Conservation (phyloP, 2,329 filamentous ascomycete species). For the Epichloe sp. region DNA sequence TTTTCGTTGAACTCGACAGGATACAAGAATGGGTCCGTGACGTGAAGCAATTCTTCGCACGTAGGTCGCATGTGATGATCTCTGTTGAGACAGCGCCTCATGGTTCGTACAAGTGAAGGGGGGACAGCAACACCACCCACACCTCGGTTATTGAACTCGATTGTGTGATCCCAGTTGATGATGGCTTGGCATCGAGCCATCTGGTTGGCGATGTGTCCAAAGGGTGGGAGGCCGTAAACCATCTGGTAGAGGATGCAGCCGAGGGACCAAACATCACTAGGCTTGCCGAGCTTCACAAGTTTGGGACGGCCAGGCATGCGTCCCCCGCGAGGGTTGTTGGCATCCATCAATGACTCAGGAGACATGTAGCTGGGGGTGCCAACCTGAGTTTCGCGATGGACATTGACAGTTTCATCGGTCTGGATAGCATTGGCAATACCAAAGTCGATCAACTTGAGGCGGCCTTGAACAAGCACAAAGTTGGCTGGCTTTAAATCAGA, state of each 20-base stretch:
- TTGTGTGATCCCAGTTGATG: conserved; percentile 61
- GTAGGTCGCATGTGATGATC: conserved; percentile 51
- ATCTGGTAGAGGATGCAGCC: conserved; percentile 97
- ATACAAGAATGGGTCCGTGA: conserved; percentile 50
- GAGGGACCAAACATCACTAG: conserved; percentile 89
- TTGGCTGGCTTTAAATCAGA: conserved; percentile 96
- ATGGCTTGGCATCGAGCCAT: conserved; percentile 80
- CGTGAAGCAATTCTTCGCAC: conserved; percentile 46
- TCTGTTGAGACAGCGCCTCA: conserved; percentile 49
- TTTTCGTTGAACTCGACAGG: conserved; percentile 43
- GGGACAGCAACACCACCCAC: conserved; percentile 53
- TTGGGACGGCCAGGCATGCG: conserved; percentile 39
- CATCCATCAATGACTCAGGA: conserved; percentile 83
- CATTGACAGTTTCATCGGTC: conserved; percentile 89
- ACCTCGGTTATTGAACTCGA: conserved; percentile 58
- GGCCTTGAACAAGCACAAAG: conserved; percentile 82
- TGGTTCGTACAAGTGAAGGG: conserved; percentile 42
- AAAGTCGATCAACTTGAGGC: conserved; percentile 93
- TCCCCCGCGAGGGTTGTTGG: conserved; percentile 50
- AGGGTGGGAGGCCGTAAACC: conserved; percentile 93
- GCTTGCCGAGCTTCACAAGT: conserved; percentile 90
- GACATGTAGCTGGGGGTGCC: conserved; percentile 98
- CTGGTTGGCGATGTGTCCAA: conserved; percentile 79
- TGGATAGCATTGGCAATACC: conserved; percentile 97
- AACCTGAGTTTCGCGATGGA: conserved; percentile 88